These are phyloP conservation scores for Macrophomina tecta DNA, from an alignment of 2,329 filamentous ascomycete genomes.

Conservation along the genomic window DNA sequence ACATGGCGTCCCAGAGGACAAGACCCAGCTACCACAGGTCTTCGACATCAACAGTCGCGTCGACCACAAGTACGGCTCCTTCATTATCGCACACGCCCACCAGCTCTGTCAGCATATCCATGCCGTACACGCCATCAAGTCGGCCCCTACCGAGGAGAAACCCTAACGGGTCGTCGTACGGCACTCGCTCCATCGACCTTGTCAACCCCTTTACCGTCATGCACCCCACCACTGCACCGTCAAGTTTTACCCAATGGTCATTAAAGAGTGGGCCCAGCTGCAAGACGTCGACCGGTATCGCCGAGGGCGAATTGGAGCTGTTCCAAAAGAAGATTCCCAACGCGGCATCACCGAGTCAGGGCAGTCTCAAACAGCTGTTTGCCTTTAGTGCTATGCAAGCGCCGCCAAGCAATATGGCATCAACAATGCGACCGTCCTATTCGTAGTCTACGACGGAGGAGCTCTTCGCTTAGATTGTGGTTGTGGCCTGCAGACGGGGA, in stretches of 20 bases:
- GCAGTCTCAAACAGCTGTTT: conserved; percentile 46
- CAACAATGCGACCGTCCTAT: conserved; percentile 23
- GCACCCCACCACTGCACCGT: conserved; percentile 37
- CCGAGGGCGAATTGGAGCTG: conserved; percentile 44
- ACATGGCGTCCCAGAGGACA: conserved; percentile 9
- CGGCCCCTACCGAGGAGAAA: conserved; percentile 48
- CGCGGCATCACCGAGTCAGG: conserved; percentile 42
- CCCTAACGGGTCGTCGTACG: conserved; percentile 47
- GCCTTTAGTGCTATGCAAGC: conserved; percentile 32
- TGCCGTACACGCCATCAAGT: conserved; percentile 47
- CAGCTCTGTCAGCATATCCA: conserved; percentile 52
- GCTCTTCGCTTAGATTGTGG: conserved; percentile 4
- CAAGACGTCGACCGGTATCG: conserved; percentile 40
- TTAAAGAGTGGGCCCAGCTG: conserved; percentile 43
- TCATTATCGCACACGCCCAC: conserved; percentile 55
- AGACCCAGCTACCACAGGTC: conserved; percentile 44
- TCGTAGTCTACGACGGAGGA: conserved; percentile 14
- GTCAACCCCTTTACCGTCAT: conserved; percentile 47
- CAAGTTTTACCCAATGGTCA: conserved; percentile 42
- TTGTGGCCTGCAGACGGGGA: conserved; percentile 18
- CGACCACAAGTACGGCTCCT: conserved; percentile 47
- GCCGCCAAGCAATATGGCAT: conserved; percentile 25
- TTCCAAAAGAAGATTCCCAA: conserved; percentile 44
- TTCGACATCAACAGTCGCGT: conserved; percentile 39
- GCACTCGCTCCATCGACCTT: conserved; percentile 51